phyloP scores from a whole-genome alignment of 2,329 filamentous ascomycete species.

The Alternaria panax region DNA sequence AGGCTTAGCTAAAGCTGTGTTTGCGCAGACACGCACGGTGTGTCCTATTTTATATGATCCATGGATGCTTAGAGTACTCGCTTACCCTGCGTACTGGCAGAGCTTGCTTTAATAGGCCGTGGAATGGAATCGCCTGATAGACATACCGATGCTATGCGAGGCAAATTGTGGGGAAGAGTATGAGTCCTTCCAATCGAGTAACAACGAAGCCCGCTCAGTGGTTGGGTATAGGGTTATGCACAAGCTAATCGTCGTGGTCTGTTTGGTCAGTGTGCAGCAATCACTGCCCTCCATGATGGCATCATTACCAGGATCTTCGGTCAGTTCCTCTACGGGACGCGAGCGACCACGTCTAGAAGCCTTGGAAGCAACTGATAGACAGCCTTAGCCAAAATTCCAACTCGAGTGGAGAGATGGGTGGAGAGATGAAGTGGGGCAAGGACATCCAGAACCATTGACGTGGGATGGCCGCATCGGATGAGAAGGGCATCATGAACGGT shows the following conservation, averaged over 20 bases:
- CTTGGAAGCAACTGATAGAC: neutral
- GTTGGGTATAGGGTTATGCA: conserved; percentile 11
- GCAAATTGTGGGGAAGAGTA: conserved; percentile 16
- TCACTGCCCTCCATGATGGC: conserved; percentile 22
- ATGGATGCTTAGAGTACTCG: neutral
- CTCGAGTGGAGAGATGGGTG: conserved; percentile 7
- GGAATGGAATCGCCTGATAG: conserved; percentile 13
- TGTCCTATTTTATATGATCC: neutral
- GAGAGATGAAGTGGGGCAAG: conserved; percentile 12
- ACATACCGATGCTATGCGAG: conserved; percentile 3
- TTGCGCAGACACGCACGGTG: neutral
- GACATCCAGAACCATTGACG: conserved; percentile 11
- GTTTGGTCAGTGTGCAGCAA: conserved; percentile 32
- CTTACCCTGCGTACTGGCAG: neutral
- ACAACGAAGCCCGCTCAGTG: conserved; percentile 15
- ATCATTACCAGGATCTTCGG: conserved; percentile 16
- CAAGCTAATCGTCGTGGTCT: conserved; percentile 29
- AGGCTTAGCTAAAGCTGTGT: neutral
- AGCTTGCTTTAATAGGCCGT: neutral
- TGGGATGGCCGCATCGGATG: conserved; percentile 20
- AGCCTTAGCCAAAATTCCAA: neutral
- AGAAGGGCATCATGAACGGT: neutral
- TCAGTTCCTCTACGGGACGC: conserved; percentile 11
- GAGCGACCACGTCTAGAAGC: conserved; percentile 6
- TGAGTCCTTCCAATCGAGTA: conserved; percentile 31